Base-by-base conservation (phyloP, 163 green algal species). In the Chloromonas sp. region DNA sequence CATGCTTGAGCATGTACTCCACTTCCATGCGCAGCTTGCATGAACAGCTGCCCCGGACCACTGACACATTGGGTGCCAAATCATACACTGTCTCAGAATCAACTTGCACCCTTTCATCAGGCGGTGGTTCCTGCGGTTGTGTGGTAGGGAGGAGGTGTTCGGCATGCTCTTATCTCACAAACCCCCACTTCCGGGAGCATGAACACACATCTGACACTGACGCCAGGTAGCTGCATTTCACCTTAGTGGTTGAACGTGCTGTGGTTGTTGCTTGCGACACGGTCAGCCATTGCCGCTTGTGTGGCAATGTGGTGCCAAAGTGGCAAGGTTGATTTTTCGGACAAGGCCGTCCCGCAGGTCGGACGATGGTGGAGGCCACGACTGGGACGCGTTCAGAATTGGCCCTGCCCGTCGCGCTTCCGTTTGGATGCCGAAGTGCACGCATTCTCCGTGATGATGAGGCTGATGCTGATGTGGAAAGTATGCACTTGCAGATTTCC, bases 1-100 rank as follows among this genome's bases (percentile, higher is more conserved):
- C 96, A 5, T 88, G 86, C 71, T 95, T 95, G 14, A 93, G 85
- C 14, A 88, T 89, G 91, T 98, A 98, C 91, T 99, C 94, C n/a
- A 98, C 91, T 83, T 97, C 91, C 81, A 94, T 93, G 82, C 93
- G 93, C 57, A 96, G 89, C 3, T 93, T 87, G 59, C 61, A 70
- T 0, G 58, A 85, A 87, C 87, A 95, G 3, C 66, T 83, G 58
- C 89, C 89, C 0, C 89, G 84, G 58, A 96, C 60, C 11, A 87
- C 83, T 8, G 85, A 88, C 15, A 95, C 83, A 70, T 88, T 83
- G 1, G 76, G 79, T 1, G 86, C 87, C 1, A 96, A 83, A 0
- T 66, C 0, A 3, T 81, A 58, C 15, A 83, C 57, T 0, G 57
- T 13, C 15, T 66, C 58, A 59, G 70, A 79, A 14, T 87, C 84